Evolutionary conservation across 164 flowering plant genomes (phyloP).

Genomic region (Aristolochia contorta): DNA sequence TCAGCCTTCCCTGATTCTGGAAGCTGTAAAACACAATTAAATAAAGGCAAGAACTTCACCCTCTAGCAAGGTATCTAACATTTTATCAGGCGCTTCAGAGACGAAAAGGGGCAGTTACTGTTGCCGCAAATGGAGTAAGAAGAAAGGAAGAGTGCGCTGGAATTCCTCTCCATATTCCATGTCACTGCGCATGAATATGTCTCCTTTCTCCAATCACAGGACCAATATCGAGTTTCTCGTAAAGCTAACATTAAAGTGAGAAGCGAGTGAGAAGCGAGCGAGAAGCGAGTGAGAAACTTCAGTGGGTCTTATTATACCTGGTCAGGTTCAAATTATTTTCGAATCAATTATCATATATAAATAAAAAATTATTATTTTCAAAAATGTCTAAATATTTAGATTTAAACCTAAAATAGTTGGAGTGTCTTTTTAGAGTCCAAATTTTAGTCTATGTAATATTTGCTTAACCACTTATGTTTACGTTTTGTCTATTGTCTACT

Average conservation of each 20-base stretch:
- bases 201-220: too few species aligned
- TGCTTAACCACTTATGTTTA: too few species aligned
- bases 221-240: neutral
- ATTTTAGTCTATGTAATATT: too few species aligned
- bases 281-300: too few species aligned
- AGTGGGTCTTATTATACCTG: too few species aligned
- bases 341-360: too few species aligned
- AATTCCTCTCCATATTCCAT: neutral
- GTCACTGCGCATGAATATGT: neutral
- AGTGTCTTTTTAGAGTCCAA: too few species aligned
- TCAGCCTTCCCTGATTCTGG: constrained; percentile 3
- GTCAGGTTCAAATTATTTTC: too few species aligned
- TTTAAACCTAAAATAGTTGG: too few species aligned
- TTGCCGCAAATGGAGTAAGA: constrained; percentile 5
- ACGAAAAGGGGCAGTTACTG: constrained; percentile 8
- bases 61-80: neutral
- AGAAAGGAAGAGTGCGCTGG: constrained; percentile 4
- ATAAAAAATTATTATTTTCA: too few species aligned
- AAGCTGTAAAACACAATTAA: neutral
- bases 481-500: too few species aligned
- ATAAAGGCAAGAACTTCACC: neutral
- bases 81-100: neutral
- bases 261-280: neutral
- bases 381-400: too few species aligned
- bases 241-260: neutral